Base-by-base conservation (phyloP, 1,139 yeast species). In the Wickerhamomyces sp. region DNA sequence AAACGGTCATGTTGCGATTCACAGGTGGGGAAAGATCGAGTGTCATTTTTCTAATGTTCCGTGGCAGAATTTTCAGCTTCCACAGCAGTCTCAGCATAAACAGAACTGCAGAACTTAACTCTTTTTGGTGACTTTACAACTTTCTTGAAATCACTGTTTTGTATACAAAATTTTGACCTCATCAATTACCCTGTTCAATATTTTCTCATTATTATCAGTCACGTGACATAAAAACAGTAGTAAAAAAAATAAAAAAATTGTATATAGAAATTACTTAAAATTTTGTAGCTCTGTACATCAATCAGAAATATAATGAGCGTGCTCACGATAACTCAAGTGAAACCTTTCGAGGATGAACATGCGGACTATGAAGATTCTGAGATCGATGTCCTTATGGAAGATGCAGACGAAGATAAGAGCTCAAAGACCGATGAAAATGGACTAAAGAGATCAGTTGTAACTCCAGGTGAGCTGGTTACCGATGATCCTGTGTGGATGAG, bases 401-500 rank as follows among this genome's bases (percentile, higher is more conserved):
- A 41, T 24, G 35, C 31, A n/a, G 45, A 40, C 27, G 36, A 37
- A 18, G 28, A 27, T 20, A 31, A 18, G 16, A 20, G 33, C 13
- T 15, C 29, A 3, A 34, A 27, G 15, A 31, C n/a, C 3, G 52
- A 51, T 35, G 51, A 51, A 19, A 40, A 40, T 9, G 52, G 49
- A n/a, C 47, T 45, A 3, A 61, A 56, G 28, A 52, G 51, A 13
- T 55, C 60, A 16, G 64, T 82, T 12, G 96, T 92, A 15, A 88
- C 97, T 0, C 99, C 99, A 0, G 99, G 99, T n/a, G 97, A 94
- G 59, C 67, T 90, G 41, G 87, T 94, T 15, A 92, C 98, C 0
- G 95, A 86, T 53, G 98, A 94, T 56, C 89, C 96, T 7, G 76
- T 84, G 5, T 92, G 97, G 97, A 94, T 94, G 98, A 78, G 95